Evolutionary conservation across 495 filamentous ascomycete genomes (phyloP).

Genomic region (Penicillium maclennaniae): DNA sequence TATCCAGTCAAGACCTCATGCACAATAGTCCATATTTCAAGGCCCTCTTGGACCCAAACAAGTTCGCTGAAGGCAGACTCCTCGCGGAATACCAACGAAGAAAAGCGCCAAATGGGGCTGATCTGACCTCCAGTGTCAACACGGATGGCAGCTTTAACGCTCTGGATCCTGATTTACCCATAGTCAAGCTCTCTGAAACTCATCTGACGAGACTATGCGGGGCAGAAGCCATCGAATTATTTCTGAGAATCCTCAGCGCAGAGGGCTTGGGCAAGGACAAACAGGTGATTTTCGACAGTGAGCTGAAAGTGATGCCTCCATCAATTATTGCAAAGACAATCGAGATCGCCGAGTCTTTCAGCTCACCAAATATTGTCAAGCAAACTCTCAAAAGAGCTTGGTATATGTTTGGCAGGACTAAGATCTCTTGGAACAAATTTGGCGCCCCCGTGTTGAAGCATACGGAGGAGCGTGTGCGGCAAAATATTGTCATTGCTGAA

Average conservation of each 20-base stretch:
- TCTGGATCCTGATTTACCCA: slow-evolving; percentile 18
- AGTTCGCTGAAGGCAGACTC: slow-evolving; percentile 45
- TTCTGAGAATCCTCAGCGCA: slow-evolving; percentile 34
- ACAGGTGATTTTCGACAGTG: slow-evolving; percentile 17
- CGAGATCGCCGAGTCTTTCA: slow-evolving; percentile 37
- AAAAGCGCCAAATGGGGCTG: background rate
- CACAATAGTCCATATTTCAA: slow-evolving; percentile 43
- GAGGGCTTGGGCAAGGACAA: slow-evolving; percentile 11
- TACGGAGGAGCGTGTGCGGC: slow-evolving; percentile 41
- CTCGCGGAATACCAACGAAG: slow-evolving; percentile 24
- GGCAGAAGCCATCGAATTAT: slow-evolving; percentile 35
- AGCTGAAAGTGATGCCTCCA: slow-evolving; percentile 24
- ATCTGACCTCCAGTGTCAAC: background rate
- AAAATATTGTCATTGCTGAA: slow-evolving; percentile 34
- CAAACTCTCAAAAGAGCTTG: slow-evolving; percentile 14
- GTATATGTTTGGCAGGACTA: slow-evolving; percentile 31
- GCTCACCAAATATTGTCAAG: slow-evolving; percentile 25
- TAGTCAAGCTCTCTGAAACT: slow-evolving; percentile 24
- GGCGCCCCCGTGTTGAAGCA: slow-evolving; percentile 25
- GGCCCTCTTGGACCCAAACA: slow-evolving; percentile 43
- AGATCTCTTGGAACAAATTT: slow-evolving; percentile 21
- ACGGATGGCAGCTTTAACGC: background rate
- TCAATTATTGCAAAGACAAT: slow-evolving; percentile 33
- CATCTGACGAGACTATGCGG: slow-evolving; percentile 24
- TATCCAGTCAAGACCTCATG: slow-evolving; percentile 30